Evolutionary conservation across 768 basidiomycete species (phyloP), one percentile per base, ranked within the genome.

Genomic region (Rhodotorula diobovata): DNA sequence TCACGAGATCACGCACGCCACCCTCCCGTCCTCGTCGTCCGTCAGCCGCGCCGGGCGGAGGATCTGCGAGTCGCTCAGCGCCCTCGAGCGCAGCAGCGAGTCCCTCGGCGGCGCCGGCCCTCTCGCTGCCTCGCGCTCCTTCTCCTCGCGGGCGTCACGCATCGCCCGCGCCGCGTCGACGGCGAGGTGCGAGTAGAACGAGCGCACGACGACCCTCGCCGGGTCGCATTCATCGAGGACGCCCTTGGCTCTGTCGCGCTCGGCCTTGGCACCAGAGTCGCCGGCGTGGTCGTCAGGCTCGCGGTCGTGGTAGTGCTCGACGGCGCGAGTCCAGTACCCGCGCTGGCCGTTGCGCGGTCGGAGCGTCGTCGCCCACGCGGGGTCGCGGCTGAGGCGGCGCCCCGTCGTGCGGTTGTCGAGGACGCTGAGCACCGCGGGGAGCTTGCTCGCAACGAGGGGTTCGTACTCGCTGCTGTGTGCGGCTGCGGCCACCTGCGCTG

Each of bases 161-260:
- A 43, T 35, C 25, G n/a, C 64, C n/a, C 54, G 35, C 2, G 91
- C 90, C 0, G 87, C 86, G 78, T 92, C 91, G 48, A 93, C 90
- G 18, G 85, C 88, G 83, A 91, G 89, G 89, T 89, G 91, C 60
- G 88, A 87, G 80, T 89, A 88, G 79, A 91, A 93, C 35, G 88
- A 87, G 85, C 91, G 91, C 74, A 93, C 78, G 61, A 90, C 88
- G 35, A 92, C 87, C 35, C 87, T 82, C 77, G 77, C 80, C 76
- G 85, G 84, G 72, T 92, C 90, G 77, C 90, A 90, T 79, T 93
- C 91, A 79, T 91, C 89, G 81, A 90, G 87, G 56, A 88, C 89
- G 16, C 86, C 51, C 55, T 59, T 50, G 12, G 11, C 56, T 30
- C 41, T 63, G 15, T 35, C 53, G 43, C 39, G 32, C 41, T 3